Percentiles rank a stretch among this genome's conserved stretches.
These are phyloP conservation scores for Cladosporium austrohemisphaericum DNA, from an alignment of 2,329 filamentous ascomycete species.

Conservation along the genomic window DNA sequence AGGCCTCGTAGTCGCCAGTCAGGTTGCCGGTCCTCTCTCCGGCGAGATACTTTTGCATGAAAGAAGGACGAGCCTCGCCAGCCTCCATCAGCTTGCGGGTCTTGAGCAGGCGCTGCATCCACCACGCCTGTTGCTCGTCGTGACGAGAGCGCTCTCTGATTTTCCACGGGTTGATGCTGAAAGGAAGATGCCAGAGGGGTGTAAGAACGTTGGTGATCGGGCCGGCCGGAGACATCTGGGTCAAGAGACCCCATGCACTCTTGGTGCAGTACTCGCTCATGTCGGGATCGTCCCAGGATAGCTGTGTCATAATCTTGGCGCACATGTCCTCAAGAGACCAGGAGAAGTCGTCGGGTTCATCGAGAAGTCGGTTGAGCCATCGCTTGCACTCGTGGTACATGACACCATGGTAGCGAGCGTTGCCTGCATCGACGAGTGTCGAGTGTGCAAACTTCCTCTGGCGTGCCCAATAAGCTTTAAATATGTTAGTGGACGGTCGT, in stretches of 20 bases:
- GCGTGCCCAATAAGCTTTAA: conserved; percentile 52
- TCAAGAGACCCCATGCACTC: conserved; percentile 55
- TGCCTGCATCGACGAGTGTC: conserved; percentile 46
- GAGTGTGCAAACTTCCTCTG: conserved; percentile 53
- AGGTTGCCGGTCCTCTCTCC: conserved; percentile 34
- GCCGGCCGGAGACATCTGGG: conserved; percentile 56
- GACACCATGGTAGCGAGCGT: conserved; percentile 43
- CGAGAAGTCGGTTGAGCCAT: conserved; percentile 48
- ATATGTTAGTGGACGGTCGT: not conserved
- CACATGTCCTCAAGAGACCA: conserved; percentile 55
- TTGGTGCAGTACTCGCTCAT: conserved; percentile 48
- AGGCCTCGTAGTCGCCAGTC: conserved; percentile 35
- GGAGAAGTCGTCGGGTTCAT: conserved; percentile 50
- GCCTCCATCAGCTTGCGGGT: conserved; percentile 39
- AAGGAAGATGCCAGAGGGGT: conserved; percentile 52
- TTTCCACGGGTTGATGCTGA: conserved; percentile 53
- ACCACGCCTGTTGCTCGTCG: conserved; percentile 52
- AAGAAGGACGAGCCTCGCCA: conserved; percentile 40
- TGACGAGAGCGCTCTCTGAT: conserved; percentile 50
- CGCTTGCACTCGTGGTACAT: conserved; percentile 55
- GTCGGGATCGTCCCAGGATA: conserved; percentile 52
- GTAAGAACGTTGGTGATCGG: conserved; percentile 57
- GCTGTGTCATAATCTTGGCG: conserved; percentile 54
- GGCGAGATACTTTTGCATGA: conserved; percentile 43
- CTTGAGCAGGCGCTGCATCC: conserved; percentile 45